Evolutionary conservation across 345 rosid genomes (phyloP).

Genomic region (Camelina hispida): DNA sequence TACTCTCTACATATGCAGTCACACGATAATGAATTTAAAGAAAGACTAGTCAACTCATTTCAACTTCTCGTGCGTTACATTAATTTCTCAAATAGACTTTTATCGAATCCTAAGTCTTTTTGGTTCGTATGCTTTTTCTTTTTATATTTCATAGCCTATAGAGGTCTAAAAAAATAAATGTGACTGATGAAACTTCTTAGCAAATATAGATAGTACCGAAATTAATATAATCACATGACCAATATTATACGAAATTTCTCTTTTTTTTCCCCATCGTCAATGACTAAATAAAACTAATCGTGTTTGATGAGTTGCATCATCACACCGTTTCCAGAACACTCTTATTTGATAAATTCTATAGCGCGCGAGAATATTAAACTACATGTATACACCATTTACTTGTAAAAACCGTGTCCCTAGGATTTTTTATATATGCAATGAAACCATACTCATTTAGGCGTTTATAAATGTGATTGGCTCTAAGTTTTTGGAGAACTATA

Average conservation of each 20-base stretch:
- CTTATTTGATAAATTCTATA: not conserved
- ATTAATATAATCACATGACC: conserved; percentile 25
- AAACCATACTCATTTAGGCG: conserved; percentile 1
- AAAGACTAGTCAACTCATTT: conserved; percentile 40
- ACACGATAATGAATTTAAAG: conserved; percentile 21
- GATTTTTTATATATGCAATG: conserved; percentile 2
- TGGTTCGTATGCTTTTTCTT: conserved; percentile 16
- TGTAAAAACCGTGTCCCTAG: conserved; percentile 20
- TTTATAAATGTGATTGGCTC: conserved; percentile 16
- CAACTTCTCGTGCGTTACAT: conserved; percentile 41
- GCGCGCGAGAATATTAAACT: not conserved
- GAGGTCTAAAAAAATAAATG: conserved; percentile 32
- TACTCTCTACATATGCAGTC: conserved; percentile 2
- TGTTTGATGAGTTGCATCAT: conserved; percentile 27
- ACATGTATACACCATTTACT: not conserved
- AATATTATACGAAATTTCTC: not conserved
- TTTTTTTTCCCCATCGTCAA: not conserved
- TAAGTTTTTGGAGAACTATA: conserved; percentile 18
- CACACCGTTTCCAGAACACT: conserved; percentile 17
- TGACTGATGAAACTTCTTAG: conserved; percentile 32
- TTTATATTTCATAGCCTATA: not conserved
- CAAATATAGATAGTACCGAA: conserved; percentile 10
- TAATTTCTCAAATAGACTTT: conserved; percentile 18
- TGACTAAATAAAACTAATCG: not conserved
- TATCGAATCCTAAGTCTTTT: conserved; percentile 42